A percentile compares a stretch with the other conserved stretches of the same genome.
Conservation (phyloP, 2,329 filamentous ascomycete species). For the Diaporthe vexans region DNA sequence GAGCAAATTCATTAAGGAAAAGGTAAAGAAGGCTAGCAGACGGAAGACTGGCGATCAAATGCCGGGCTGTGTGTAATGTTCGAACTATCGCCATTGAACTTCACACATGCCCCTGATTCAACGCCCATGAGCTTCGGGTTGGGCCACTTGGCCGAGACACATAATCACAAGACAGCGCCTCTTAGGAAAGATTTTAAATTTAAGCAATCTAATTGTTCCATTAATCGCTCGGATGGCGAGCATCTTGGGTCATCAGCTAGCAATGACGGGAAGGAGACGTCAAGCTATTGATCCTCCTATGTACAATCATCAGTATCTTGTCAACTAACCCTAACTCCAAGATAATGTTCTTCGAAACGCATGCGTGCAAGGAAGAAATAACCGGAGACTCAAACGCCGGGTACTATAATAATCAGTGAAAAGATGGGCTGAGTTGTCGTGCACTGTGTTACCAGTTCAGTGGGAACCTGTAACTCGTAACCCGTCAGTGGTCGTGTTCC, state of each 20-base stretch:
- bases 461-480: constrained; percentile 42
- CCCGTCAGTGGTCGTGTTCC: constrained; percentile 42
- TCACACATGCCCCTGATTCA: neutral
- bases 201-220: constrained; percentile 33
- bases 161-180: neutral
- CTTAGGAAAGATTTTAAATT: neutral
- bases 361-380: neutral
- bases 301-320: constrained; percentile 43
- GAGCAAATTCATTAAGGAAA: neutral
- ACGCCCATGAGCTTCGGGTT: neutral
- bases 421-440: constrained; percentile 34
- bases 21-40: neutral
- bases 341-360: constrained; percentile 15
- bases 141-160: neutral
- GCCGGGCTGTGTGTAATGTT: neutral
- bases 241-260: constrained; percentile 6
- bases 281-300: constrained; percentile 36
- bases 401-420: constrained; percentile 42
- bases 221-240: constrained; percentile 26
- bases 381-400: constrained; percentile 20
- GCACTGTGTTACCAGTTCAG: constrained; percentile 42
- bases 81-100: constrained; percentile 11
- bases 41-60: neutral
- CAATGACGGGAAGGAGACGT: constrained; percentile 19
- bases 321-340: constrained; percentile 32